Conservation (phyloP, 139 green algal species). For the Nannochloris sp. region DNA sequence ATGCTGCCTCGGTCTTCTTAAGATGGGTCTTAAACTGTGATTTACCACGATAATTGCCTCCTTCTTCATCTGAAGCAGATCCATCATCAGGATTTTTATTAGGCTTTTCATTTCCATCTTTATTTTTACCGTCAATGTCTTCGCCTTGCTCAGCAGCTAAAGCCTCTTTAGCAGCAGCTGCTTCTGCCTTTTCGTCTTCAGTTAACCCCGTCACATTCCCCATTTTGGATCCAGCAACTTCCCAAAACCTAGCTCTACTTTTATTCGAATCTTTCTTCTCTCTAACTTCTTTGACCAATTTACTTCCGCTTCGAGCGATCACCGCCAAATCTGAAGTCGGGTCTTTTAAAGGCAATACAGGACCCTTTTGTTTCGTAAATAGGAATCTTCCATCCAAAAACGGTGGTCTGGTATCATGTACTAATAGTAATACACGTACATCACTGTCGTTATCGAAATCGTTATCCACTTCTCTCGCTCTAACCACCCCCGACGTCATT, state of each 20-base stretch:
- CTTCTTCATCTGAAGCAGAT: constrained; percentile 19
- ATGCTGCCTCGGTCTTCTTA: constrained; percentile 72
- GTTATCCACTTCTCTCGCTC: constrained; percentile 61
- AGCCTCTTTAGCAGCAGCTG: constrained; percentile 36
- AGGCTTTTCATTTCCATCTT: constrained; percentile 26
- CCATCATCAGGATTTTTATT: constrained; percentile 4
- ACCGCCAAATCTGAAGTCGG: constrained; percentile 94
- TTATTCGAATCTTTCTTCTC: constrained; percentile 91
- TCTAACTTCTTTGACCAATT: constrained; percentile 58
- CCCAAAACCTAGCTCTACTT: constrained; percentile 89
- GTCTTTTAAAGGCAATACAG: constrained; percentile 90
- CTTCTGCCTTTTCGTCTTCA: constrained; percentile 65
- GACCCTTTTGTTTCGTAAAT: constrained; percentile 80
- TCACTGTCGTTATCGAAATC: constrained; percentile 83
- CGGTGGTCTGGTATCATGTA: constrained; percentile 95
- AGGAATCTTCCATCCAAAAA: constrained; percentile 88
- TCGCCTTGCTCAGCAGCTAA: constrained; percentile 24
- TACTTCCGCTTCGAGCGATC: constrained; percentile 70
- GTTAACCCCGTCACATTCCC: constrained; percentile 88
- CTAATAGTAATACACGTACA: constrained; percentile 78
- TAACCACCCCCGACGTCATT: constrained; percentile 77
- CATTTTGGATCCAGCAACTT: constrained; percentile 94
- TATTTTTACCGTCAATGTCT: constrained; percentile 33
- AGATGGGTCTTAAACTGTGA: constrained; percentile 77
- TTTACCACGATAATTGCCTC: constrained; percentile 33